Evolutionary conservation across 257 asterid species (phyloP), one percentile per base, ranked within the genome.

Genomic region (Jasminum sambac): DNA sequence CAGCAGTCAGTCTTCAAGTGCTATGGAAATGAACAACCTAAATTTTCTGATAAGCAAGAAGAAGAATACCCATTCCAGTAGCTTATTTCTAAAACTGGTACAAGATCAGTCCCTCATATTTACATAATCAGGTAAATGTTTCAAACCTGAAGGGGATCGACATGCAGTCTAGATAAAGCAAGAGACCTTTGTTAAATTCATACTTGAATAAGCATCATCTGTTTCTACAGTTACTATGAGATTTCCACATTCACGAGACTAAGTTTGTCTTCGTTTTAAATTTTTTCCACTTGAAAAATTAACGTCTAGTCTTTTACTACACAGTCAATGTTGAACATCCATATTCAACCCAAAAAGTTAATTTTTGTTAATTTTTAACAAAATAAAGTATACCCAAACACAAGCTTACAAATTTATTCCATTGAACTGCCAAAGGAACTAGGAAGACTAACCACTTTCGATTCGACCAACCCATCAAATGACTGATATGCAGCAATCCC

Each of bases 391-490:
- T 30, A 4, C 4, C 2, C 36, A 30, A 30, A 30, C 36, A 30
- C n/a, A n/a, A n/a, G n/a, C 12, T 4, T 16, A 65, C 19, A 65
- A 42, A 36, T n/a, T n/a, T n/a, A n/a, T n/a, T n/a, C n/a, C n/a
- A 36, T 16, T 23, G 58, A 76, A 65, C 44, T 64, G 58, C 69
- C 16, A 62, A 5, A 2, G 10, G 59, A 64, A 70, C 61, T 24
- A 36, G 30, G 61, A 59, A 44, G 21, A 44, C 74, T 67, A 72
- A 84, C 95, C 85, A 76, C 78, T 88, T 88, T 88, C 82, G 84
- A 73, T 65, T 80, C 95, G 83, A 57, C 69, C 71, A 82, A 72
- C 64, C 95, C 95, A 55, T 88, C 95, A 71, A 77, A 85, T 37
- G 89, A 88, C 78, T 82, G 88, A 79, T 85, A 88, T 3, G 84